Conservation (phyloP, 1,284 basidiomycete species). For the Kwoniella shivajii region DNA sequence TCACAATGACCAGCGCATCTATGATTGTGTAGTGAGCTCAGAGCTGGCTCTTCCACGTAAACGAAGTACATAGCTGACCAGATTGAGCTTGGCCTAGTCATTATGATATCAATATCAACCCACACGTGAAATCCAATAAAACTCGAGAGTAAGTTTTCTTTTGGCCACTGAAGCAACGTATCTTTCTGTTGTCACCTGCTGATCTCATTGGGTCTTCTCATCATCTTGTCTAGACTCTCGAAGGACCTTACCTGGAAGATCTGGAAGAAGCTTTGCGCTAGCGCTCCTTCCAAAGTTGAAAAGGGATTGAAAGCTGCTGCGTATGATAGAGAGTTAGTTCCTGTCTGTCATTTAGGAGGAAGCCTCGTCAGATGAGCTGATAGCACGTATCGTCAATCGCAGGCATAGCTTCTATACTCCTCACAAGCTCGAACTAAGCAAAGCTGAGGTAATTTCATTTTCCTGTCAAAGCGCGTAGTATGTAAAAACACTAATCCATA, state of each 20-base stretch:
- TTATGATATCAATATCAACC: constrained; percentile 34
- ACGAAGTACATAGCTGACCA: neutral
- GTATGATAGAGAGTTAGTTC: constrained; percentile 22
- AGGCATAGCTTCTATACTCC: constrained; percentile 37
- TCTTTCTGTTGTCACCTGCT: too few species aligned
- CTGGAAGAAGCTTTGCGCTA: constrained; percentile 20
- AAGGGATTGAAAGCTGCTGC: constrained; percentile 1
- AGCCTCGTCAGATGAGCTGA: neutral
- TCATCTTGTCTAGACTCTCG: too few species aligned
- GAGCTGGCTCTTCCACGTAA: neutral
- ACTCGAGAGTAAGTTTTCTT: too few species aligned
- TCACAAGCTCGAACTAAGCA: constrained; percentile 16
- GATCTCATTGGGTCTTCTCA: too few species aligned
- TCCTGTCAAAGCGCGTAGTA: neutral
- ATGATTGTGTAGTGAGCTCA: constrained; percentile 29
- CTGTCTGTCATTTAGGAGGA: neutral
- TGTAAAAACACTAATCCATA: neutral
- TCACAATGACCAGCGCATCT: constrained; percentile 30
- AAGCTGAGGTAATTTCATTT: constrained; percentile 10
- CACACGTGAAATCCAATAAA: constrained; percentile 32
- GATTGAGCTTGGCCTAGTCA: neutral
- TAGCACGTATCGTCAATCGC: neutral
- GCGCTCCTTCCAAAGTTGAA: constrained; percentile 8
- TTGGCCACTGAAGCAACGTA: too few species aligned
- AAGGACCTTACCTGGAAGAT: constrained; percentile 23